Conservation (phyloP, 495 filamentous ascomycete species). For the Neurospora hispaniola region DNA sequence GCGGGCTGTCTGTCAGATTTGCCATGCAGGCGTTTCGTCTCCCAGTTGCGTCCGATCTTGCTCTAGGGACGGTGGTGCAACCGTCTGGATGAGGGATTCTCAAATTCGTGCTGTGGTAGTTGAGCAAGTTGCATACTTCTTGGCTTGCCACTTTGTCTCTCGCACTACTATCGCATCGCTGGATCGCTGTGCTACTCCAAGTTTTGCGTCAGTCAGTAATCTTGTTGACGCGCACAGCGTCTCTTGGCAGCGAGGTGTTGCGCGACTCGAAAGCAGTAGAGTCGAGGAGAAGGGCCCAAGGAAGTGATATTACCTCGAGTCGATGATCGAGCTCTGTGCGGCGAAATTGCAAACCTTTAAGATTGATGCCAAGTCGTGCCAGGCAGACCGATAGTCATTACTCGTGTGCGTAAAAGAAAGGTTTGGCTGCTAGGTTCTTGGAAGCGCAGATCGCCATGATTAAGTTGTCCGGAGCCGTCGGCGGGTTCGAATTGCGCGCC, state of each 20-base stretch:
- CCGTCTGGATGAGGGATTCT: neutral
- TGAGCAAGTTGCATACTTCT: neutral
- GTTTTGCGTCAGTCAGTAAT: neutral
- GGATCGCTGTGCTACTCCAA: neutral
- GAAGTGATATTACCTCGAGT: neutral
- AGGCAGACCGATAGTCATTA: neutral
- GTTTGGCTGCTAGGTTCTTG: neutral
- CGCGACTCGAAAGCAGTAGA: neutral
- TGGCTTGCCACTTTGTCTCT: neutral
- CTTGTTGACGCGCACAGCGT: neutral
- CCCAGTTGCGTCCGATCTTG: neutral
- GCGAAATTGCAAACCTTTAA: neutral
- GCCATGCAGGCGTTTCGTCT: neutral
- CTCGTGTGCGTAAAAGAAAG: neutral
- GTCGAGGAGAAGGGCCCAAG: neutral
- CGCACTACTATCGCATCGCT: neutral
- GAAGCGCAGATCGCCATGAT: neutral
- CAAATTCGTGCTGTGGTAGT: neutral
- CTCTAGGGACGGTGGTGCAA: neutral
- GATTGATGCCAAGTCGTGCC: neutral
- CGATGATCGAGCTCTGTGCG: neutral
- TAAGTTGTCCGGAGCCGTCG: neutral
- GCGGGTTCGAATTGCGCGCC: neutral
- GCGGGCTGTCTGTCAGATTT: neutral
- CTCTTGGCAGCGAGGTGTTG: neutral